Evolutionary conservation across 768 basidiomycete genomes (phyloP).

Genomic region (Serpula lacrymans): DNA sequence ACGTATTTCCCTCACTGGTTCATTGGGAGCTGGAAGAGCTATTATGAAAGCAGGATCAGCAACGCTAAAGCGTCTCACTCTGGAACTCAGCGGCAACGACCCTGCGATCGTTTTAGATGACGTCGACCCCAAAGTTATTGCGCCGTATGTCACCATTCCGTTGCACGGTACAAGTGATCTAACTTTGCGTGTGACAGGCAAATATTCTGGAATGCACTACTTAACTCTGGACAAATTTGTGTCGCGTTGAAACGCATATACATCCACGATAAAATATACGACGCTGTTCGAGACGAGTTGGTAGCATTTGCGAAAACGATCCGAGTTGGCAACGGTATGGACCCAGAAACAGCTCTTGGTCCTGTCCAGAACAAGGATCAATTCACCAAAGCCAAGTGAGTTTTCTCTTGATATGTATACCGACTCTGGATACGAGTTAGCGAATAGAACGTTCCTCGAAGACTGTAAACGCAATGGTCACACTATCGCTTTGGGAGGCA

Average conservation of each 20-base stretch:
- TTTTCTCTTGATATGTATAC: too few relatives aligned
- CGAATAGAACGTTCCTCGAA: too few relatives aligned
- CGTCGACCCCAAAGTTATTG: slow-evolving; percentile 5
- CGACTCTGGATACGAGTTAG: too few relatives aligned
- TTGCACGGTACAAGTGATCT: neutral
- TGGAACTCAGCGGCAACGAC: slow-evolving; percentile 13
- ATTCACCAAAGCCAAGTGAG: too few relatives aligned
- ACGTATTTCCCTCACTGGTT: slow-evolving; percentile 10
- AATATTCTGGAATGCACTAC: neutral
- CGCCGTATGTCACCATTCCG: slow-evolving; percentile 1
- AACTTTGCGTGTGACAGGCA: neutral
- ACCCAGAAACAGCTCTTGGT: too few relatives aligned
- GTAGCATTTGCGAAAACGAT: too few relatives aligned
- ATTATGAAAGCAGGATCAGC: slow-evolving; percentile 5
- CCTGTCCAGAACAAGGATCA: too few relatives aligned
- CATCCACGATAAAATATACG: slow-evolving; percentile 7
- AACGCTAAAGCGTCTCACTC: slow-evolving; percentile 7
- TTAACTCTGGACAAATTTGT: slow-evolving; percentile 9
- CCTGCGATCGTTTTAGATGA: slow-evolving; percentile 9
- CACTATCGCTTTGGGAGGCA: too few relatives aligned
- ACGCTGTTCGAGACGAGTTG: too few relatives aligned
- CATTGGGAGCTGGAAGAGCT: slow-evolving; percentile 3
- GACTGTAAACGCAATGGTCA: too few relatives aligned
- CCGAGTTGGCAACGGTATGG: too few relatives aligned
- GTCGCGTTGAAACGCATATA: slow-evolving; percentile 7